These are phyloP conservation scores for Leishmania braziliensis DNA, from an alignment of 208 protist species.

Conservation along the genomic window DNA sequence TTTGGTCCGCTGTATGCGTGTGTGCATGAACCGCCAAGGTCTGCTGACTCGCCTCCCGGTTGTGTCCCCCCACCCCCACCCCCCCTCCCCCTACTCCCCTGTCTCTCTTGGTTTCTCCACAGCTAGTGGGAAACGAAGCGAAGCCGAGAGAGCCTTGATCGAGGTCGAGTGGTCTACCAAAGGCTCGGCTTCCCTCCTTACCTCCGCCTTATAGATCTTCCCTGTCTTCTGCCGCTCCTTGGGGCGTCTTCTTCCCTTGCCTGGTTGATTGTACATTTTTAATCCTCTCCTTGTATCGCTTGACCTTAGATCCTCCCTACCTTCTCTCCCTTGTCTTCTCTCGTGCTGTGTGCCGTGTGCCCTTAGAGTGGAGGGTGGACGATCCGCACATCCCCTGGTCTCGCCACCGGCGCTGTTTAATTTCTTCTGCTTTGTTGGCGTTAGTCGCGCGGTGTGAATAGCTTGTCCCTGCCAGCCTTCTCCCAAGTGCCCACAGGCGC, in stretches of 20 bases:
- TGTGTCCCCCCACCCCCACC: neutral
- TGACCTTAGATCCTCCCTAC: neutral
- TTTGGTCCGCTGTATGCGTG: neutral
- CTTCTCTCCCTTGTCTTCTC: neutral
- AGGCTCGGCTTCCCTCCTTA: slow-evolving; percentile 8
- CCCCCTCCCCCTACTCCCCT: neutral
- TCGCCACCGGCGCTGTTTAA: neutral
- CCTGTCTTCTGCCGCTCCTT: neutral
- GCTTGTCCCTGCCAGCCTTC: neutral
- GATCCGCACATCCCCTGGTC: neutral
- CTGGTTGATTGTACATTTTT: neutral
- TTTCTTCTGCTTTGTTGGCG: neutral
- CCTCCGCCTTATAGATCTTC: neutral
- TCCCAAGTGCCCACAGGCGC: neutral
- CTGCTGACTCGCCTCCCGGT: neutral
- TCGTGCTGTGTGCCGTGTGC: neutral
- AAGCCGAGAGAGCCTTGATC: neutral
- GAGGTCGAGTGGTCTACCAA: neutral
- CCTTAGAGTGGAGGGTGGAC: neutral
- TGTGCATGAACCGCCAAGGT: neutral
- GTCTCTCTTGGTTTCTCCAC: neutral
- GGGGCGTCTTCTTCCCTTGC: neutral
- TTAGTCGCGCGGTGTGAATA: neutral
- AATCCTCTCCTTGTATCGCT: neutral
- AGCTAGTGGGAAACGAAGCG: neutral